phyloP scores from a whole-genome alignment of 192 early-diverging fungal genomes.

The Mycoemilia scoparia region DNA sequence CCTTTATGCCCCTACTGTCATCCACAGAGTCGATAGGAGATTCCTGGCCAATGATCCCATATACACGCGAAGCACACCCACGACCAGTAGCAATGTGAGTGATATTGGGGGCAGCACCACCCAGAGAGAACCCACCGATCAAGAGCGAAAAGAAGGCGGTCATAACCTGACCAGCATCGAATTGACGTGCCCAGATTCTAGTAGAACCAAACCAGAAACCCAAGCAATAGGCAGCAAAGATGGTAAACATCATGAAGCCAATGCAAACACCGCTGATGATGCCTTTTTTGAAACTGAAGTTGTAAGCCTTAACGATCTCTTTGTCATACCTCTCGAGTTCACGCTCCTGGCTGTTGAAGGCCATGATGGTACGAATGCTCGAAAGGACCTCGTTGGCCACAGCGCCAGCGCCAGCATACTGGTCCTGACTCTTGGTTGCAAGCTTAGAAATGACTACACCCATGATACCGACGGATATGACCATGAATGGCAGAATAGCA shows the following conservation, averaged over 20 bases:
- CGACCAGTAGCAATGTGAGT: slow-evolving; percentile 49
- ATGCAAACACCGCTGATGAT: slow-evolving; percentile 40
- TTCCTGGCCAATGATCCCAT: slow-evolving; percentile 60
- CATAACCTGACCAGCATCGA: slow-evolving; percentile 40
- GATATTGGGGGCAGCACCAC: slow-evolving; percentile 51
- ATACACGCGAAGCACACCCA: slow-evolving; percentile 70
- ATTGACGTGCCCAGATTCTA: slow-evolving; percentile 29
- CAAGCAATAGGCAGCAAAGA: slow-evolving; percentile 60
- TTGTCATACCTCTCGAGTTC: slow-evolving; percentile 42
- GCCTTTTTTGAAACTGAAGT: slow-evolving; percentile 42
- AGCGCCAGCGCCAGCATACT: slow-evolving; percentile 68
- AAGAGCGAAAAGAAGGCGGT: slow-evolving; percentile 81
- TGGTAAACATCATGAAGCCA: slow-evolving; percentile 56
- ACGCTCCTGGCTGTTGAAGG: slow-evolving; percentile 64
- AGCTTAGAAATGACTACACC: slow-evolving; percentile 29
- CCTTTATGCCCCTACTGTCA: slow-evolving; percentile 12
- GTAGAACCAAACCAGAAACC: slow-evolving; percentile 70
- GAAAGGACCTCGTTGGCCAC: slow-evolving; percentile 73
- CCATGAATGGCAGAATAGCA: slow-evolving; percentile 56
- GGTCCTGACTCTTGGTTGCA: slow-evolving; percentile 32
- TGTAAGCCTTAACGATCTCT: slow-evolving; percentile 42
- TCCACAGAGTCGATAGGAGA: slow-evolving; percentile 53
- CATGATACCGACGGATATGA: slow-evolving; percentile 32
- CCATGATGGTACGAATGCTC: slow-evolving; percentile 69
- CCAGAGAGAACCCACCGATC: slow-evolving; percentile 62